These are phyloP conservation scores for Nicotiana attenuata DNA, from an alignment of 257 asterid species.

Conservation along the genomic window DNA sequence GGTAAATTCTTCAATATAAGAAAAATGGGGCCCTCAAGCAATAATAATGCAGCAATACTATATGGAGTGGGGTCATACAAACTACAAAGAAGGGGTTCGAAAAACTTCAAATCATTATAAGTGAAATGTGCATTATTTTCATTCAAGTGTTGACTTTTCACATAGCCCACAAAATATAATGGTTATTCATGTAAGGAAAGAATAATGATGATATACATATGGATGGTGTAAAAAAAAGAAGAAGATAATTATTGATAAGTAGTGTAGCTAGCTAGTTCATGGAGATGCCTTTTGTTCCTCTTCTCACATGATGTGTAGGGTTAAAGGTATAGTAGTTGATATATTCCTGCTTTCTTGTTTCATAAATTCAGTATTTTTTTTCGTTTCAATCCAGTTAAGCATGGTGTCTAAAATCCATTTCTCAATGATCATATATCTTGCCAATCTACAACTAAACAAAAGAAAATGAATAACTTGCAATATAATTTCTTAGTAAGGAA, in stretches of 20 bases:
- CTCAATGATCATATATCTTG: too few species aligned
- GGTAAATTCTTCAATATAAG: too few species aligned
- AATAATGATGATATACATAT: conserved; percentile 2
- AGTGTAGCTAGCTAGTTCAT: conserved; percentile 6
- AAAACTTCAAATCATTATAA: conserved; percentile 14
- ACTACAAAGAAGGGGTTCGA: background rate
- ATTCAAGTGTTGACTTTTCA: conserved; percentile 19
- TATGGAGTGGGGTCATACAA: conserved; percentile 3
- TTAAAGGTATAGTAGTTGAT: background rate
- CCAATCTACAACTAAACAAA: too few species aligned
- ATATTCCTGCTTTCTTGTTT: background rate
- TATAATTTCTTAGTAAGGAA: too few species aligned
- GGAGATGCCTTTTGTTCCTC: conserved; percentile 19
- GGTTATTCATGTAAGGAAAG: background rate
- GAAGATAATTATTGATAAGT: conserved; percentile 12
- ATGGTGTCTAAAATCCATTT: too few species aligned
- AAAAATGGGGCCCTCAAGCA: background rate
- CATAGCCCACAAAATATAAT: conserved; percentile 11
- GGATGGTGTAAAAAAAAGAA: conserved; percentile 11
- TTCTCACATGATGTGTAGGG: conserved; percentile 19
- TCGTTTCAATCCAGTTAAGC: too few species aligned
- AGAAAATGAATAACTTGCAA: too few species aligned
- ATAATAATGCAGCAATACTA: conserved; percentile 7
- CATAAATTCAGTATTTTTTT: background rate
- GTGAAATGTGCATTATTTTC: conserved; percentile 10